phyloP scores from a whole-genome alignment of 495 filamentous ascomycete genomes.

The Hypoxylon perforatum region DNA sequence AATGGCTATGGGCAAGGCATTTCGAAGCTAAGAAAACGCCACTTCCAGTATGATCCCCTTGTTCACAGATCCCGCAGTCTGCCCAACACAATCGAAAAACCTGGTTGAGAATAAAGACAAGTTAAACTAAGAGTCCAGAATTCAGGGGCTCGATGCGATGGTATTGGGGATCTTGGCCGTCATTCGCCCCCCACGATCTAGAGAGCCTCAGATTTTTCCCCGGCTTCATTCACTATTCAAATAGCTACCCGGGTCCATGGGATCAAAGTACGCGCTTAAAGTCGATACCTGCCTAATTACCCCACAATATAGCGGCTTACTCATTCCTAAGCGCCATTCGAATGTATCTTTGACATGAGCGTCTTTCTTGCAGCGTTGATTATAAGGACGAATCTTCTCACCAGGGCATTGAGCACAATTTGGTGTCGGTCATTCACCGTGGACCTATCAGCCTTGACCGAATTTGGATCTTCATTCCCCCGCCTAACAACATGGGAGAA shows the following conservation, averaged over 20 bases:
- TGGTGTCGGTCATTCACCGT: conserved; percentile 3
- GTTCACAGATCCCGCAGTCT: conserved; percentile 26
- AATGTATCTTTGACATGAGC: background rate
- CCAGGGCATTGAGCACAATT: conserved; percentile 10
- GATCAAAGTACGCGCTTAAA: conserved; percentile 1
- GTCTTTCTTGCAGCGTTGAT: background rate
- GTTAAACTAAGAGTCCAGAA: background rate
- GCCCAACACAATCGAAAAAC: conserved; percentile 17
- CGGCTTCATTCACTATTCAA: background rate
- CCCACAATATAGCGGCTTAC: conserved; percentile 3
- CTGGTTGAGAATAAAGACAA: background rate
- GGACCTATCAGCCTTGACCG: conserved; percentile 11
- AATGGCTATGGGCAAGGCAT: conserved; percentile 1
- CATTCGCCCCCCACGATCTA: conserved; percentile 6
- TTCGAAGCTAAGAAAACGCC: conserved; percentile 25
- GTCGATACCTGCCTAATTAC: background rate
- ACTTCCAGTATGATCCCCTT: conserved; percentile 23
- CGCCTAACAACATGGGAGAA: conserved; percentile 7
- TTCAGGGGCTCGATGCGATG: background rate
- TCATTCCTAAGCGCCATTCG: conserved; percentile 4
- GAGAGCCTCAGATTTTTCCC: conserved; percentile 14
- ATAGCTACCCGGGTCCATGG: conserved; percentile 9
- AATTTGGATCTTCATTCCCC: conserved; percentile 12
- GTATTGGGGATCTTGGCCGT: conserved; percentile 11
- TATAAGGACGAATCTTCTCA: conserved; percentile 1